Conservation (phyloP, 2,329 filamentous ascomycete genomes). For the Leptosphaerulina australis region DNA sequence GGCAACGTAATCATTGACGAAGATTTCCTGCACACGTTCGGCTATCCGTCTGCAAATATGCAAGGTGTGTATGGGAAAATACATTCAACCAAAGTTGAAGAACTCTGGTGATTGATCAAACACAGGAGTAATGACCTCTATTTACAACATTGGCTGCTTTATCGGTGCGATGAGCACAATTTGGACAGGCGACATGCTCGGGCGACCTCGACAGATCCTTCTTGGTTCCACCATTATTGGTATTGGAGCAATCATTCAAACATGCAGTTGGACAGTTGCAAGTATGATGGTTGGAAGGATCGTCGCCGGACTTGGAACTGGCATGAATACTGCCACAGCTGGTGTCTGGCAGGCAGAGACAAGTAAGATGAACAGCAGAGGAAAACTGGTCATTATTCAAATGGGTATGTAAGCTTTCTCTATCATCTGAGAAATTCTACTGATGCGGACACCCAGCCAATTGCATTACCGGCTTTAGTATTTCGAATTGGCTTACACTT, state of each 20-base stretch:
- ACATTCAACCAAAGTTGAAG: neutral
- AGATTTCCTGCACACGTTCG: conserved; percentile 39
- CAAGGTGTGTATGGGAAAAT: conserved; percentile 24
- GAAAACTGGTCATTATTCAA: conserved; percentile 56
- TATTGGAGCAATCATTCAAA: conserved; percentile 48
- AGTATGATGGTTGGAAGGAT: conserved; percentile 50
- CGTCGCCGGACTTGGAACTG: conserved; percentile 54
- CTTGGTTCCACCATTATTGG: conserved; percentile 57
- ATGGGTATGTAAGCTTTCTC: conserved; percentile 35
- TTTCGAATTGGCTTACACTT: conserved; percentile 53
- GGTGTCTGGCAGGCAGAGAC: conserved; percentile 57
- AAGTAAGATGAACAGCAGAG: conserved; percentile 54
- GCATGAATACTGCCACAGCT: conserved; percentile 59
- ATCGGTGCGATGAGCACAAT: conserved; percentile 50
- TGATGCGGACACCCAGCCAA: conserved; percentile 39
- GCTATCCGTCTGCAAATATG: conserved; percentile 39
- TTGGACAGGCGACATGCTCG: conserved; percentile 63
- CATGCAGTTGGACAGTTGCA: conserved; percentile 45
- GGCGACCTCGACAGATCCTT: conserved; percentile 63
- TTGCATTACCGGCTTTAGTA: conserved; percentile 52
- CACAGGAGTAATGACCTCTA: conserved; percentile 49
- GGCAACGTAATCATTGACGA: conserved; percentile 46
- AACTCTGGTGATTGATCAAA: conserved; percentile 14
- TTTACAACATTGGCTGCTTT: conserved; percentile 54
- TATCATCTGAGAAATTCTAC: neutral